These are phyloP conservation scores for Colletotrichum lindemuthianum DNA, from an alignment of 2,329 filamentous ascomycete species.

Conservation along the genomic window DNA sequence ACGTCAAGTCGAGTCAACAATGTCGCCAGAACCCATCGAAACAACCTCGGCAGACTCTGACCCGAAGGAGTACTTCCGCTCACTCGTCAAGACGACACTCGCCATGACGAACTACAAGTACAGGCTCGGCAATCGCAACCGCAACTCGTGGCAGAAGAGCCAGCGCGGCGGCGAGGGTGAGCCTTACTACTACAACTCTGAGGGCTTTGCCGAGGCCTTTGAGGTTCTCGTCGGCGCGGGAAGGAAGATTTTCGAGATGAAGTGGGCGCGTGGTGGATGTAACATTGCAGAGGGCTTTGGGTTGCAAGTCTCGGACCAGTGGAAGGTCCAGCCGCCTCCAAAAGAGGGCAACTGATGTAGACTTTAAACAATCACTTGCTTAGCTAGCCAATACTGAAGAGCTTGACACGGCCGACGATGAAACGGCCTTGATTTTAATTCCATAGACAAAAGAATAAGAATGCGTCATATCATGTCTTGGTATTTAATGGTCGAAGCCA, in stretches of 20 bases:
- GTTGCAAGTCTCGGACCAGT: constrained; percentile 54
- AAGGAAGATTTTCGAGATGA: constrained; percentile 51
- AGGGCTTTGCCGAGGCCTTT: constrained; percentile 55
- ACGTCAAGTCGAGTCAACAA: too few relatives aligned
- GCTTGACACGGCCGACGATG: too few relatives aligned
- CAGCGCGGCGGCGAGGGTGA: constrained; percentile 63
- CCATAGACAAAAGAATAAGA: too few relatives aligned
- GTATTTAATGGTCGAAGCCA: constrained; percentile 26
- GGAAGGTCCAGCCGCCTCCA: constrained; percentile 49
- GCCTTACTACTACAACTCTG: constrained; percentile 61
- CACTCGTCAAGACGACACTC: constrained; percentile 39
- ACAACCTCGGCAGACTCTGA: constrained; percentile 37
- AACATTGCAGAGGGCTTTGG: constrained; percentile 50
- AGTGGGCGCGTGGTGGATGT: constrained; percentile 59
- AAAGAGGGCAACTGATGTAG: constrained; percentile 38
- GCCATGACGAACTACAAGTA: constrained; percentile 56
- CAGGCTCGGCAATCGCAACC: constrained; percentile 46
- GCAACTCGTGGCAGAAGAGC: constrained; percentile 64
- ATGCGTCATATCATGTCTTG: constrained; percentile 8
- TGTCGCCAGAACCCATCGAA: neutral
- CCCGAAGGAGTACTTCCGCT: constrained; percentile 29
- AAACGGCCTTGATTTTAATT: too few relatives aligned
- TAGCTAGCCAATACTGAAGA: too few relatives aligned
- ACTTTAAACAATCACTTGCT: too few relatives aligned
- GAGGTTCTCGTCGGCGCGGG: constrained; percentile 58